Conservation (phyloP, 139 green algal species). For the Chlamydomonas asymmetrica region DNA sequence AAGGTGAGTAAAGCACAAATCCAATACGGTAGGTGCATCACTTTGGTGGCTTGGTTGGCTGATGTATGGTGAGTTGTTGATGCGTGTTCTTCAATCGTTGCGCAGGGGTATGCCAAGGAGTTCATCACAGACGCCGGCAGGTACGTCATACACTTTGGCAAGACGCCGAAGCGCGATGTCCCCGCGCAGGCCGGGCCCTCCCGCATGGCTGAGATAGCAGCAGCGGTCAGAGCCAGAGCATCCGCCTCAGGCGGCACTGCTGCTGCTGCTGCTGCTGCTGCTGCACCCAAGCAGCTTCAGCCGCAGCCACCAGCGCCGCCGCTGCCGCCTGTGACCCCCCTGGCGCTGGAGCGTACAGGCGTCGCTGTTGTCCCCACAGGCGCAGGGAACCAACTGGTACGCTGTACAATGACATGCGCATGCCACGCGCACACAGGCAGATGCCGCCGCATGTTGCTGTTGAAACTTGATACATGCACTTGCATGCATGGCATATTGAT, state of each 20-base stretch:
- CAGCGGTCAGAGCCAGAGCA: not conserved
- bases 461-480: too few relatives aligned
- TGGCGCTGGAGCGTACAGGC: constrained; percentile 58
- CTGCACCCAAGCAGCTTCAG: constrained; percentile 5
- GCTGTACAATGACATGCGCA: not conserved
- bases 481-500: not conserved
- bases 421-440: not conserved
- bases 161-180: not conserved
- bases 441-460: too few relatives aligned
- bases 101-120: constrained; percentile 73
- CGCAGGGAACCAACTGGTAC: constrained; percentile 75
- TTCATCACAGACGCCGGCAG: constrained; percentile 78
- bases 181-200: constrained; percentile 1
- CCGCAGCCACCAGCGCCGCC: not conserved
- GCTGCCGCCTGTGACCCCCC: constrained; percentile 35
- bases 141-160: constrained; percentile 89
- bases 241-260: not conserved
- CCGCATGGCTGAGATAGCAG: constrained; percentile 2
- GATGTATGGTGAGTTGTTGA: too few relatives aligned
- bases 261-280: not conserved
- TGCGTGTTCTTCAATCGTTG: not conserved
- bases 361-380: constrained; percentile 71
- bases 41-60: not conserved
- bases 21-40: not conserved
- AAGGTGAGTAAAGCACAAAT: not conserved